Evolutionary conservation across 176 grass and related monocot species (phyloP).

Genomic region (Dactylis glomerata): DNA sequence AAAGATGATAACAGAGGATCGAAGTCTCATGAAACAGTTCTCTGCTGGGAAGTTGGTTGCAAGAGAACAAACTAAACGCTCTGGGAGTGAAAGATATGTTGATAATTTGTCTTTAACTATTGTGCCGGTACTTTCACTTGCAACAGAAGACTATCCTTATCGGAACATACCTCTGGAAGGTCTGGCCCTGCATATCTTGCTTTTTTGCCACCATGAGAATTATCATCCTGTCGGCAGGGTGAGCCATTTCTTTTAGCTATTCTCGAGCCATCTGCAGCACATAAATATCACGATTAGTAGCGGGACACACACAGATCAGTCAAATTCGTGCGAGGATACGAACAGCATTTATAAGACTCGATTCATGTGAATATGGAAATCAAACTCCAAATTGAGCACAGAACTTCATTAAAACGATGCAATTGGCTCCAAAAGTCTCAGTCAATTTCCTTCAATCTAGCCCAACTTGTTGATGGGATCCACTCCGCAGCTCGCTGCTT

Average conservation of each 20-base stretch:
- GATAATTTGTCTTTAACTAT: neutral
- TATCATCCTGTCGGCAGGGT: neutral
- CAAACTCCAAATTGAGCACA: neutral
- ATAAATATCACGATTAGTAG: neutral
- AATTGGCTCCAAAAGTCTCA: neutral
- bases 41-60: neutral
- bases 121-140: neutral
- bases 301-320: neutral
- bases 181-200: neutral
- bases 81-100: neutral
- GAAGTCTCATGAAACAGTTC: neutral
- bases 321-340: neutral
- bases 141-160: neutral
- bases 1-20: neutral
- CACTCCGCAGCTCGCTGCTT: too few relatives aligned
- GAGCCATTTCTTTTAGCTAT: neutral
- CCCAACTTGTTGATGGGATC: too few relatives aligned
- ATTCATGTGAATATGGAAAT: neutral
- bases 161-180: neutral
- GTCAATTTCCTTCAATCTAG: too few relatives aligned
- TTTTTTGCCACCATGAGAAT: neutral
- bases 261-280: neutral
- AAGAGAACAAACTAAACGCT: neutral
- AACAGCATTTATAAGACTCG: neutral
- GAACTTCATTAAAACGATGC: neutral